Conservation (phyloP, 106 monocot genomes). For the Allium sativum region DNA sequence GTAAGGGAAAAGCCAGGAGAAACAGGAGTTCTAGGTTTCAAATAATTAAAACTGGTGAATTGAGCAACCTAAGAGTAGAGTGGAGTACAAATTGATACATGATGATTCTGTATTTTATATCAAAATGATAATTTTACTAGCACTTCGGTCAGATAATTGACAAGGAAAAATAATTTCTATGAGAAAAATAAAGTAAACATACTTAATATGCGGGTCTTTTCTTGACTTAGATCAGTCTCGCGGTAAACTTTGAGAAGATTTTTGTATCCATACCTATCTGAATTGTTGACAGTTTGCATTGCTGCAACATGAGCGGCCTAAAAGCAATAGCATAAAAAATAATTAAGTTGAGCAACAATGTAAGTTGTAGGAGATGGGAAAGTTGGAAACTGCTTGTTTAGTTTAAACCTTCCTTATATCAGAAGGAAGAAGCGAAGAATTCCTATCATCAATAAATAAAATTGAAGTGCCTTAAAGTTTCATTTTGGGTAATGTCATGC, state of each 20-base stretch:
- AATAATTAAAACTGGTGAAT: too few species aligned
- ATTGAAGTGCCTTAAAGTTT: constrained; percentile 54
- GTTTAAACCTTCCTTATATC: constrained; percentile 63
- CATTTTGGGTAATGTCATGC: constrained; percentile 52
- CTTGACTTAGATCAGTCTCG: constrained; percentile 67
- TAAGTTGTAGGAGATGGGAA: neutral
- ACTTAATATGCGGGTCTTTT: constrained; percentile 73
- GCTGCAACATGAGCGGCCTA: constrained; percentile 86
- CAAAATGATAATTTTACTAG: too few species aligned
- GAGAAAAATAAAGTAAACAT: constrained; percentile 11
- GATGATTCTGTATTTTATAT: too few species aligned
- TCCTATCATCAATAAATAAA: constrained; percentile 57
- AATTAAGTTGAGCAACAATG: too few species aligned
- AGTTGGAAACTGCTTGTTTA: neutral
- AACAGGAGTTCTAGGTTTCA: too few species aligned
- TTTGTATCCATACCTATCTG: constrained; percentile 61
- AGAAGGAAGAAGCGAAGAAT: constrained; percentile 62
- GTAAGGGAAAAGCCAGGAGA: too few species aligned
- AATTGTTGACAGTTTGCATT: constrained; percentile 34
- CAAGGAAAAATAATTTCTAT: too few species aligned
- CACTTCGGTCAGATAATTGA: too few species aligned
- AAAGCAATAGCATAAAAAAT: constrained; percentile 6
- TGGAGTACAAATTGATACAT: too few species aligned
- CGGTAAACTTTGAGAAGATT: constrained; percentile 69
- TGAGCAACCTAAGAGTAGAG: too few species aligned